phyloP scores from a whole-genome alignment of 352 stramenopile genomes.

The Thraustochytrium sp. region DNA sequence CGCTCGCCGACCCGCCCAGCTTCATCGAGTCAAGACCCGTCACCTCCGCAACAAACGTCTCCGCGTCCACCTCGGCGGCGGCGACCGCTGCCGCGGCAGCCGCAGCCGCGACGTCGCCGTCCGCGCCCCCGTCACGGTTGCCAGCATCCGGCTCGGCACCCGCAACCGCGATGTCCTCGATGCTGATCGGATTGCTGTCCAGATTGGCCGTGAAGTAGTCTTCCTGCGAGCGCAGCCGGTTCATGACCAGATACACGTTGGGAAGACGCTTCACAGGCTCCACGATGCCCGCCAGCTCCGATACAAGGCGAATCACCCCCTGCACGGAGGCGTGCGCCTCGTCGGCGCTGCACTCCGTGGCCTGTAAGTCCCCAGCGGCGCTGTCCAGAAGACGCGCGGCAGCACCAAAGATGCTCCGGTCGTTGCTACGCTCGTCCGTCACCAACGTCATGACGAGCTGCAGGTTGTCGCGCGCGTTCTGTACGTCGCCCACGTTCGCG shows the following conservation, averaged over 20 bases:
- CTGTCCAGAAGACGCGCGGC: neutral
- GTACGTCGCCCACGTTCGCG: neutral
- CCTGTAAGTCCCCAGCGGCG: neutral
- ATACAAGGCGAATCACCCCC: neutral
- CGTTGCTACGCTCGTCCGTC: neutral
- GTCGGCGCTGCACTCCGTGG: neutral
- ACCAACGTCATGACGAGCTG: neutral
- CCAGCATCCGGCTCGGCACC: neutral
- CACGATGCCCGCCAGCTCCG: neutral
- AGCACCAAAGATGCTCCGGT: neutral
- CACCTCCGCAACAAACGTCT: conserved; percentile 62
- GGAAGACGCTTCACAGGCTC: conserved; percentile 17
- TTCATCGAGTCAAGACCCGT: neutral
- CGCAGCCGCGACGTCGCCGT: neutral
- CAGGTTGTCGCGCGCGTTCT: neutral
- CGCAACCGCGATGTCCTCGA: conserved; percentile 48
- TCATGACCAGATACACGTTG: conserved; percentile 47
- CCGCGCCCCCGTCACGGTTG: neutral
- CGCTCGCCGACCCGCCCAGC: neutral
- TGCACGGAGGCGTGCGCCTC: neutral
- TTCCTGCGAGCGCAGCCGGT: conserved; percentile 64
- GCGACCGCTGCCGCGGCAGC: neutral
- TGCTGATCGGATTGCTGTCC: conserved; percentile 57
- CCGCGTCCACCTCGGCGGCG: conserved; percentile 46
- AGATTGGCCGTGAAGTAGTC: conserved; percentile 67